phyloP scores from a whole-genome alignment of 2,329 filamentous ascomycete species.

The Botrytis sinoallii region DNA sequence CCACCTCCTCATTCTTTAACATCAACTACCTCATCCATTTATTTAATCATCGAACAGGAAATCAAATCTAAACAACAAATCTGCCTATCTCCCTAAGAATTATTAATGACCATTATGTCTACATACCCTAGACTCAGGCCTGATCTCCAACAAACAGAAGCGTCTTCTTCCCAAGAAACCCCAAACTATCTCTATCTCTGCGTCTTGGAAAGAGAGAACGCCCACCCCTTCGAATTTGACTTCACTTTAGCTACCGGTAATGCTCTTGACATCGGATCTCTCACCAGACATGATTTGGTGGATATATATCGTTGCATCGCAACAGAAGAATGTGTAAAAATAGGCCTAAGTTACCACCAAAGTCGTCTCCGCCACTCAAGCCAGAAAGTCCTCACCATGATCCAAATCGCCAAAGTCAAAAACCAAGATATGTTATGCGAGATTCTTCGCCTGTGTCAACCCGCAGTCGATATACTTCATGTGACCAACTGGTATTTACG shows the following conservation, averaged over 20 bases:
- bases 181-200: background rate
- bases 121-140: too few relatives aligned
- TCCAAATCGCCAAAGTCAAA: background rate
- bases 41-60: rapidly evolving
- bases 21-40: background rate
- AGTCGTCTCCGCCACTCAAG: background rate
- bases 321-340: background rate
- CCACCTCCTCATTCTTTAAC: too few relatives aligned
- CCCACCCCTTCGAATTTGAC: background rate
- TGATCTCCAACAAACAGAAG: background rate
- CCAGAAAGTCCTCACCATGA: background rate
- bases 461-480: too few relatives aligned
- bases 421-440: background rate
- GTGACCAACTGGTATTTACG: background rate
- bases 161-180: background rate
- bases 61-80: background rate
- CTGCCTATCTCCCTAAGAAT: background rate
- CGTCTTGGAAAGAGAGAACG: background rate
- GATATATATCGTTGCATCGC: background rate
- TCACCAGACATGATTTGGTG: background rate
- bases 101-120: background rate
- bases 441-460: background rate
- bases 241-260: background rate
- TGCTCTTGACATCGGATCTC: background rate
- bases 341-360: background rate